Evolutionary conservation across 2,329 filamentous ascomycete genomes (phyloP), one percentile per base, ranked within the genome.

Genomic region (Penicillium sp.): DNA sequence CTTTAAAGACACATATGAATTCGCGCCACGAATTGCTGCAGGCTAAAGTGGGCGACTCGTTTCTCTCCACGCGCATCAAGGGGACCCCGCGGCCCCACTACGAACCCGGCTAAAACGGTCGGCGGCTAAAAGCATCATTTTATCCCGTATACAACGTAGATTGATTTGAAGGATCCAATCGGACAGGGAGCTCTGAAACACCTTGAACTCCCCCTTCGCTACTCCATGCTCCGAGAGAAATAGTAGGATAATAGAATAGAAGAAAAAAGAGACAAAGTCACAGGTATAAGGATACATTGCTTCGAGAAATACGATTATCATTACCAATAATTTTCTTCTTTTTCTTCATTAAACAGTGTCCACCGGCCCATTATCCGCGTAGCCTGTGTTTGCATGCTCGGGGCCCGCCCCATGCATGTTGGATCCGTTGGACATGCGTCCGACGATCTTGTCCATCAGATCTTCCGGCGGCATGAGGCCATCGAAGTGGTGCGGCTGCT

Each of bases 371-470:
- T 58, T 64, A 43, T 71, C 68, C 6, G 60, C 44, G 54, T 72
- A 72, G 28, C 61, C 53, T 9, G 61, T 46, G 44, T 53, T 64
- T 11, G 62, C 57, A 64, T 69, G 67, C 48, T 69, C 69, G 46
- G 64, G 63, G 50, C 65, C 65, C 16, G 66, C 58, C 59, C 66
- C 68, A 52, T 72, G 66, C 60, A 73, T 65, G 45, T 62, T 59
- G 31, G 63, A 58, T 50, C 65, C 68, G 27, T 60, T 61, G 31
- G 69, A 57, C 48, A 72, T 66, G 16, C 66, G 63, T 24, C 69
- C 66, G 30, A 72, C 69, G 27, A 72, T 51, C 55, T 71, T 72
- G 43, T 70, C 68, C 54, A 71, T 69, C 53, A 72, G 55, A 46
- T 72, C 69, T 36, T 72, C 70, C 0, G 68, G 60, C 9, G 67